Conservation (phyloP, 768 basidiomycete species). For the Melanogaster broomeanus region DNA sequence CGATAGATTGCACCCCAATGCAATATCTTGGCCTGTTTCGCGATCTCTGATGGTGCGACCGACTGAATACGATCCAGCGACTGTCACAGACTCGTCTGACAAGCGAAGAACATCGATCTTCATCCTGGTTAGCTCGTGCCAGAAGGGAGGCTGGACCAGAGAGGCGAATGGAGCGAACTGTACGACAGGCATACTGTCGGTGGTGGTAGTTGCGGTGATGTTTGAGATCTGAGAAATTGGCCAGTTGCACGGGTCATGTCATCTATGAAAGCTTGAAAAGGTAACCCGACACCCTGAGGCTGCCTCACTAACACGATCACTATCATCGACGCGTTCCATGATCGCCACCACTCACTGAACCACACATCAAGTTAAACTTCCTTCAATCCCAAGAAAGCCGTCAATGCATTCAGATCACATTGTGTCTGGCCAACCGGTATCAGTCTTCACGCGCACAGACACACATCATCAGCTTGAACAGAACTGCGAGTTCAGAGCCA, state of each 20-base stretch:
- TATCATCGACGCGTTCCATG: not conserved
- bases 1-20: slow-evolving; percentile 66
- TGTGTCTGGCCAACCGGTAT: too few species aligned
- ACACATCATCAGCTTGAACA: too few species aligned
- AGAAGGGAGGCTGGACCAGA: slow-evolving; percentile 87
- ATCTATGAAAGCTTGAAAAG: slow-evolving; percentile 12
- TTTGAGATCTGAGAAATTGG: not conserved
- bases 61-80: slow-evolving; percentile 67
- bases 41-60: slow-evolving; percentile 77
- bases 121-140: slow-evolving; percentile 84
- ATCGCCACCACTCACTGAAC: not conserved
- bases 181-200: slow-evolving; percentile 52
- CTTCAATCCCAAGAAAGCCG: not conserved
- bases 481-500: too few species aligned
- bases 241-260: not conserved
- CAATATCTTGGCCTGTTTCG: slow-evolving; percentile 72
- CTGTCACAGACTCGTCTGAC: slow-evolving; percentile 65
- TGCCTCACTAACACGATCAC: not conserved
- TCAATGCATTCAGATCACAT: too few species aligned
- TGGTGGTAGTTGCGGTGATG: slow-evolving; percentile 1
- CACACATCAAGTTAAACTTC: not conserved
- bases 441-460: too few species aligned
- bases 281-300: not conserved
- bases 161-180: slow-evolving; percentile 91
- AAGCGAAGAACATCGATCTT: slow-evolving; percentile 92